Conservation (phyloP, 176 grass and related monocot genomes). For the Eragrostis curvula region DNA sequence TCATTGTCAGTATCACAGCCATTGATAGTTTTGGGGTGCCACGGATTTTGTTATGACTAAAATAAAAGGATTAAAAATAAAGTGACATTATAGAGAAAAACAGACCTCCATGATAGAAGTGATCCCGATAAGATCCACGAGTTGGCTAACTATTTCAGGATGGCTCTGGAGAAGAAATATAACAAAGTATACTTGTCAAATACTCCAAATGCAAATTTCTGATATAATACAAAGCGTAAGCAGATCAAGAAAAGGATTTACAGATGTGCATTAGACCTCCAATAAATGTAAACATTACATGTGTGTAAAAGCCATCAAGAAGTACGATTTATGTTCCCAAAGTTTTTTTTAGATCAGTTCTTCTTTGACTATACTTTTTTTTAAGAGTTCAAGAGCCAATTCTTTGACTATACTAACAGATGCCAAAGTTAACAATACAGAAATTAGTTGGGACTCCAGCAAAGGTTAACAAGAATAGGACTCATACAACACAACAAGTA, state of each 20-base stretch:
- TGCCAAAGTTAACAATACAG: neutral
- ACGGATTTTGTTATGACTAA: neutral
- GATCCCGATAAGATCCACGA: conserved; percentile 93
- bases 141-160: conserved; percentile 81
- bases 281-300: conserved; percentile 7
- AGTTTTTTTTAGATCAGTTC: too few species aligned
- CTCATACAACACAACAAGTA: neutral
- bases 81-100: conserved; percentile 10
- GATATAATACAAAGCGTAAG: conserved; percentile 13
- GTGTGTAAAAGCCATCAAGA: neutral
- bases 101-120: conserved; percentile 99
- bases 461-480: conserved; percentile 9
- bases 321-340: conserved; percentile 12
- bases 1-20: conserved; percentile 10
- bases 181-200: conserved; percentile 31
- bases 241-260: conserved; percentile 16
- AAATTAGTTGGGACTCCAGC: conserved; percentile 8
- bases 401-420: conserved; percentile 11
- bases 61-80: neutral
- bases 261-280: conserved; percentile 22
- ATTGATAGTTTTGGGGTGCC: neutral
- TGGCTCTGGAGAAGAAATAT: conserved; percentile 63
- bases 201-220: conserved; percentile 2
- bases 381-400: too few species aligned
- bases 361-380: conserved; percentile 30